A percentile compares a stretch with the other conserved stretches of the same genome.
These are phyloP conservation scores for Volutella citrinella DNA, from an alignment of 2,329 filamentous ascomycete species.

Conservation along the genomic window DNA sequence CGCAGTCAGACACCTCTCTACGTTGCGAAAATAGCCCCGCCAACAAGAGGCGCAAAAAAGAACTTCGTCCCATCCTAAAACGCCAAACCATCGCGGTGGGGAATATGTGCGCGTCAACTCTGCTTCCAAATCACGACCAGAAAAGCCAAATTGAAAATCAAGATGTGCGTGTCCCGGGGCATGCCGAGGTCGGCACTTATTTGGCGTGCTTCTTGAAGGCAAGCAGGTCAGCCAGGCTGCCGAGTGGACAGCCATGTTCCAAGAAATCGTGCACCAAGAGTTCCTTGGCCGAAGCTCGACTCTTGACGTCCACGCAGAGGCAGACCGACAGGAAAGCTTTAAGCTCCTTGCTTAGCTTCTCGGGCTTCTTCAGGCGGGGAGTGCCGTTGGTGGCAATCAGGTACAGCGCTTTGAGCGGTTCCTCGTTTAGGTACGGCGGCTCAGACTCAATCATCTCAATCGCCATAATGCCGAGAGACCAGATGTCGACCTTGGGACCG, in stretches of 20 bases:
- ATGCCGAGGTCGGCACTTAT: constrained; percentile 34
- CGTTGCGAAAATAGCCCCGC: constrained; percentile 7
- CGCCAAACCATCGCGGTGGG: constrained; percentile 26
- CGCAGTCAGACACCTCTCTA: constrained; percentile 6
- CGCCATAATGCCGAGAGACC: constrained; percentile 98
- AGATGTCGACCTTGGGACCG: constrained; percentile 96
- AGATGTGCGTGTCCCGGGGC: constrained; percentile 17
- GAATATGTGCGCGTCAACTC: constrained; percentile 27
- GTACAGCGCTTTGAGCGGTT: constrained; percentile 94
- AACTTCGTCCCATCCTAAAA: constrained; percentile 23
- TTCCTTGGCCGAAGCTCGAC: constrained; percentile 86
- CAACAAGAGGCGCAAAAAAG: constrained; percentile 19
- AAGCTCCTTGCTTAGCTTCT: constrained; percentile 95
- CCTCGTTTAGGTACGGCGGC: constrained; percentile 95
- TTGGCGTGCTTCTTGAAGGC: constrained; percentile 78
- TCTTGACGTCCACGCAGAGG: constrained; percentile 94
- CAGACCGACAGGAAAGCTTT: constrained; percentile 97
- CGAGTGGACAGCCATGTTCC: constrained; percentile 81
- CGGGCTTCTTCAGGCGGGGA: constrained; percentile 93
- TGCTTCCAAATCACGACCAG: constrained; percentile 21
- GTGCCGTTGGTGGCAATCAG: constrained; percentile 98
- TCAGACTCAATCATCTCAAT: constrained; percentile 99
- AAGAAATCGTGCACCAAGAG: constrained; percentile 90
- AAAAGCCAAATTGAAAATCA: constrained; percentile 19
- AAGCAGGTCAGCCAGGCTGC: constrained; percentile 80